Percentiles rank a stretch among this genome's conserved stretches.
Conservation (phyloP, 2,329 filamentous ascomycete species). For the Colletotrichum higginsianum region DNA sequence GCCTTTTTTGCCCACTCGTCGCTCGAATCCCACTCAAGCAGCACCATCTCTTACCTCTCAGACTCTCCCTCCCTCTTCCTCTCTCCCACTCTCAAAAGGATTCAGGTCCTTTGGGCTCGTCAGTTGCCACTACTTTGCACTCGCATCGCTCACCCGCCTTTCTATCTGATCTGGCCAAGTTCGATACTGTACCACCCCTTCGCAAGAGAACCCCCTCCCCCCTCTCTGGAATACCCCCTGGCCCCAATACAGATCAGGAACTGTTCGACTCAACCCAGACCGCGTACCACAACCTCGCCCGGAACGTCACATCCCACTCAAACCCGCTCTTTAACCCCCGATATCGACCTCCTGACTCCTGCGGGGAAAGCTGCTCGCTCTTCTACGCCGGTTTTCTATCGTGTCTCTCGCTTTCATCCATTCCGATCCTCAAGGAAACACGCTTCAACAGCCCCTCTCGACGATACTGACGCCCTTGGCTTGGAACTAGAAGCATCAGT, state of each 20-base stretch:
- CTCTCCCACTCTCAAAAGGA: slow-evolving; percentile 24
- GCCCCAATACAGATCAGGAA: slow-evolving; percentile 30
- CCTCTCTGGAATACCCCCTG: slow-evolving; percentile 8
- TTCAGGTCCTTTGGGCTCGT: slow-evolving; percentile 25
- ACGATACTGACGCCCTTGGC: slow-evolving; percentile 4
- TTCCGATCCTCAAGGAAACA: slow-evolving; percentile 5
- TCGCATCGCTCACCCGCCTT: background rate
- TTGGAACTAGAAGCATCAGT: slow-evolving; percentile 23
- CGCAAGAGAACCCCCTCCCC: slow-evolving; percentile 11
- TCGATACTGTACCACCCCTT: background rate
- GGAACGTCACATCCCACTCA: slow-evolving; percentile 16
- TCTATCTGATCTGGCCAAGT: slow-evolving; percentile 6
- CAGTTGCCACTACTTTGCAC: slow-evolving; percentile 14
- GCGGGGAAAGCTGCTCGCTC: slow-evolving; percentile 26
- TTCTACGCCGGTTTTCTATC: slow-evolving; percentile 17
- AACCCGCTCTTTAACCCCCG: slow-evolving; percentile 7
- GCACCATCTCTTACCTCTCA: too few species aligned
- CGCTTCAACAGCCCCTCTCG: slow-evolving; percentile 13
- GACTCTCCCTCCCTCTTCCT: too few species aligned
- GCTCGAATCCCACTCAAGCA: slow-evolving; percentile 34
- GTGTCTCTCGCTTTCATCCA: slow-evolving; percentile 19
- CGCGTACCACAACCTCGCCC: slow-evolving; percentile 31
- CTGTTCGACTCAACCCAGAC: slow-evolving; percentile 20
- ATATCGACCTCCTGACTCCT: slow-evolving; percentile 28
- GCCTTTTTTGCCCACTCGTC: slow-evolving; percentile 37